Evolutionary conservation across 2,329 filamentous ascomycete species (phyloP).

Genomic region (Claviceps quebecensis): DNA sequence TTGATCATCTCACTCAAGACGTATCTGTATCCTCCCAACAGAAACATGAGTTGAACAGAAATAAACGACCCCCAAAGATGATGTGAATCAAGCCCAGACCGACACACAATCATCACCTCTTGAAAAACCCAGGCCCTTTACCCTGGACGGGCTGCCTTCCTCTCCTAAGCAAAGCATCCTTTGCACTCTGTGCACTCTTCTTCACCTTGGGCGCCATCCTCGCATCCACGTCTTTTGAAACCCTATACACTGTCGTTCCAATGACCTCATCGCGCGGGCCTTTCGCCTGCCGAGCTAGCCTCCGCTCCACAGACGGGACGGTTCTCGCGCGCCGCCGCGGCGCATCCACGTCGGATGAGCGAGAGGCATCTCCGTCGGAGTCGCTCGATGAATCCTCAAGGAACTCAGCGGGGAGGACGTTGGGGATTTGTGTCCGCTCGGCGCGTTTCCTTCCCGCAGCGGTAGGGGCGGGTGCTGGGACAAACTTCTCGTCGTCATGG

Average conservation of each 20-base stretch:
- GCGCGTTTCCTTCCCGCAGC: constrained; percentile 12
- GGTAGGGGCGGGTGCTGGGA: neutral
- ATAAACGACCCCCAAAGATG: neutral
- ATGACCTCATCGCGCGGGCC: constrained; percentile 32
- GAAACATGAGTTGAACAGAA: neutral
- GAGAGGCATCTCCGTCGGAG: constrained; percentile 23
- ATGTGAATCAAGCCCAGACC: neutral
- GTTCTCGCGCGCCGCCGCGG: constrained; percentile 27
- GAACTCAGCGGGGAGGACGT: constrained; percentile 38
- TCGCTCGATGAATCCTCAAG: constrained; percentile 38
- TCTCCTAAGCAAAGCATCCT: constrained; percentile 32
- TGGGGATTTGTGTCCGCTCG: constrained; percentile 25
- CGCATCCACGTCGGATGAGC: constrained; percentile 25
- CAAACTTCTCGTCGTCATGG: neutral
- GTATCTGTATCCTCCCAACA: neutral
- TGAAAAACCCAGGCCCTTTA: constrained; percentile 28
- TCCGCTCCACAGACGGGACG: constrained; percentile 26
- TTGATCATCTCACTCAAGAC: neutral
- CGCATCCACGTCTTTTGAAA: constrained; percentile 29
- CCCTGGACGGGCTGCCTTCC: constrained; percentile 24
- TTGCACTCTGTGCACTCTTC: constrained; percentile 27
- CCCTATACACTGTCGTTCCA: constrained; percentile 41
- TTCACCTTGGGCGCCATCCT: constrained; percentile 34
- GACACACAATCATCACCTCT: constrained; percentile 5
- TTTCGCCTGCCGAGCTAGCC: constrained; percentile 22